These are phyloP conservation scores for Arabidopsis hybrid DNA, from an alignment of 441 rosid species.

Conservation along the genomic window DNA sequence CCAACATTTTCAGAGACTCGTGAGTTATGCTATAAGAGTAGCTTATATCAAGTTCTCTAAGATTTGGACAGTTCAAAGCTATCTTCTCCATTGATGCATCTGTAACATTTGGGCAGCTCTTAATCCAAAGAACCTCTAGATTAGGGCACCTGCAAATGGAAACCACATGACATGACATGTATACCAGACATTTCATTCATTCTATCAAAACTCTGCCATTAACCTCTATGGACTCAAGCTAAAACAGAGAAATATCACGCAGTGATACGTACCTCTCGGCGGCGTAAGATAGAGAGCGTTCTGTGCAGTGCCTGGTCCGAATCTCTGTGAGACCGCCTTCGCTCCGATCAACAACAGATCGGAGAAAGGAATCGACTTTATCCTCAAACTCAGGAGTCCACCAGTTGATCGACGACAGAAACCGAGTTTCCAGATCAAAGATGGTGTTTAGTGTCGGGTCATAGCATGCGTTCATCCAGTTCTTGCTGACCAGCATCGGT, in stretches of 20 bases:
- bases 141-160: constrained; percentile 61
- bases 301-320: constrained; percentile 77
- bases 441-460: constrained; percentile 65
- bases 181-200: no score
- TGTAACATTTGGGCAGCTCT: constrained; percentile 69
- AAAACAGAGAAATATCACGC: no score
- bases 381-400: constrained; percentile 73
- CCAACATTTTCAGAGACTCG: constrained; percentile 62
- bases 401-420: constrained; percentile 62
- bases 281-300: constrained; percentile 58
- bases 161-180: no score
- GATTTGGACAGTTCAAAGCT: constrained; percentile 60
- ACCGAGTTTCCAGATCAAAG: constrained; percentile 66
- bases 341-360: constrained; percentile 62
- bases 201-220: not conserved
- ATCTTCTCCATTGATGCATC: constrained; percentile 67
- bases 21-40: constrained; percentile 70
- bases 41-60: constrained; percentile 73
- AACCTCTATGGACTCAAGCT: not conserved
- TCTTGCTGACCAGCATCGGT: constrained; percentile 70
- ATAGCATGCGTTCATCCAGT: constrained; percentile 66
- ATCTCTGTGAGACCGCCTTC: constrained; percentile 56
- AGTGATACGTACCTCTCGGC: constrained; percentile 62
- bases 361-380: constrained; percentile 63
- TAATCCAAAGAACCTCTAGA: constrained; percentile 64